Evolutionary conservation across 2,329 filamentous ascomycete species (phyloP), one percentile per base, ranked within the genome.

Genomic region (Aspergillus persii): DNA sequence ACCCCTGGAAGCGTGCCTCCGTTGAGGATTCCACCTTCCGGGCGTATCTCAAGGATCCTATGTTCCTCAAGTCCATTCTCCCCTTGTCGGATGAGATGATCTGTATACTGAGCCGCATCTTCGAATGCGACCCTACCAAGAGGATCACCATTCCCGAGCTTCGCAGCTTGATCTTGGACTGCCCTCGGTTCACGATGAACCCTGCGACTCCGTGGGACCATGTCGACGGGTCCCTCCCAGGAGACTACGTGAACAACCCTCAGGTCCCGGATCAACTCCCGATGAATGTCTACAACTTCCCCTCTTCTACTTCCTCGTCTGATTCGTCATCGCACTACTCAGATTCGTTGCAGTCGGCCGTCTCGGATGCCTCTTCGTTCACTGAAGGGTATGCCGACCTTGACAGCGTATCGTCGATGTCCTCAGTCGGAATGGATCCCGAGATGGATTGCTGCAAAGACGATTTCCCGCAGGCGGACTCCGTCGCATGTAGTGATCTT

Each of bases 1-100:
- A 99, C 79, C 95, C 95, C 60, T 99, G 95, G 95, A 98, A 98
- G 81, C 90, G 95, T 75, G 95, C 95, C 62, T 96, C 92, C 11
- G 82, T 87, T 68, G 92, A 96, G 76, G 95, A 99, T 77, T 92
- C 92, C 64, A 98, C 95, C 50, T 99, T 98, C 84, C 87, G 90
- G 71, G 93, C 93, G 56, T 98, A 90, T 79, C 85, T 90, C 68
- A 89, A 89, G 80, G 92, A 92, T 72, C 86, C 87, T 62, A 88
- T 89, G 72, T 99, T 98, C 76, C 81, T 99, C 66, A 90, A 92
- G 81, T 90, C 92, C 63, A 99, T 99, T 69, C 84, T 99, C 58
- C 94, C 95, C 26, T 79, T 99, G 71, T 93, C 95, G 57, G 84
- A 91, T 73, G 93, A 97, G 73, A 83, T 98, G 74, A 93, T 97